These are phyloP conservation scores for Nemania abortiva DNA, from an alignment of 2,329 filamentous ascomycete genomes.

Conservation along the genomic window DNA sequence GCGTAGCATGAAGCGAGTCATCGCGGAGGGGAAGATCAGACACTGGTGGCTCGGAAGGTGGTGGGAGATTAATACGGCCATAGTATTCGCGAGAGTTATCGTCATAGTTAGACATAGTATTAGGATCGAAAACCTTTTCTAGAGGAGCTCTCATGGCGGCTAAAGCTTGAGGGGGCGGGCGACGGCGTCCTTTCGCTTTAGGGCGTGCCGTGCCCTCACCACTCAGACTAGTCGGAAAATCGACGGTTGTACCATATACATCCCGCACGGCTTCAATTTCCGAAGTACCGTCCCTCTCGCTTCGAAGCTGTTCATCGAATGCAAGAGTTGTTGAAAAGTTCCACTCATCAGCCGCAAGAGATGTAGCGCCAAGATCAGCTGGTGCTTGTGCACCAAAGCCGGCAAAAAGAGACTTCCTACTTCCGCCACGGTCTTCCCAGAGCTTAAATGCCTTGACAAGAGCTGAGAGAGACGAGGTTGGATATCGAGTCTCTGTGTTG, in stretches of 20 bases:
- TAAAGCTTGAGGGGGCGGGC: conserved; percentile 69
- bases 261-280: conserved; percentile 69
- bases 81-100: conserved; percentile 74
- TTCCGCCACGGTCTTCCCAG: conserved; percentile 81
- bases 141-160: conserved; percentile 69
- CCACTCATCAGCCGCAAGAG: conserved; percentile 70
- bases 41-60: conserved; percentile 42
- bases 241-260: conserved; percentile 69
- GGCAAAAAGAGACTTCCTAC: conserved; percentile 73
- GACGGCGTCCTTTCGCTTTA: conserved; percentile 65
- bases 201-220: conserved; percentile 65
- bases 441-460: conserved; percentile 78
- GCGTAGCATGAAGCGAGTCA: conserved; percentile 63
- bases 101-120: conserved; percentile 73
- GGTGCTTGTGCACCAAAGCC: conserved; percentile 69
- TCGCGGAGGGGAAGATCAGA: conserved; percentile 72
- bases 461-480: conserved; percentile 71
- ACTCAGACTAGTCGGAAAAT: conserved; percentile 60
- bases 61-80: conserved; percentile 59
- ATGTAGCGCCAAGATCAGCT: conserved; percentile 58
- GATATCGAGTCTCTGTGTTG: conserved; percentile 72
- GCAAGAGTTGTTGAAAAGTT: conserved; percentile 75
- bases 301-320: conserved; percentile 70
- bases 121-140: conserved; percentile 75
- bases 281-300: conserved; percentile 60